Evolutionary conservation across 768 basidiomycete genomes (phyloP).

Genomic region (Termitomyces eurrhizus): DNA sequence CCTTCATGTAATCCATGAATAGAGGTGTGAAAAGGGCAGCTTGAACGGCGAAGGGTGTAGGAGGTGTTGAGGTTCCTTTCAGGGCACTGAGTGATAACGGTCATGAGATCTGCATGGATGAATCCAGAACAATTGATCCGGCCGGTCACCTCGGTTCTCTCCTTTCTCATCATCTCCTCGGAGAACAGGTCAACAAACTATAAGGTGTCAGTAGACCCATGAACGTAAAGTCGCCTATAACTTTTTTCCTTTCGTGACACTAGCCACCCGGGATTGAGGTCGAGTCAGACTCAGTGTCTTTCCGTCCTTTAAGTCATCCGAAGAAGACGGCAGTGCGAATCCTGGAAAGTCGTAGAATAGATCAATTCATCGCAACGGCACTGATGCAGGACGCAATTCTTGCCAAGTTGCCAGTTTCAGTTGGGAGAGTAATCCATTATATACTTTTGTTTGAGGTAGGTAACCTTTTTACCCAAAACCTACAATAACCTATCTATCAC

Average conservation of each 20-base stretch:
- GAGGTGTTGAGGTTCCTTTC: neutral
- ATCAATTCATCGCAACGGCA: neutral
- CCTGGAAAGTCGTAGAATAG: neutral
- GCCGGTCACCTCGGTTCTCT: slow-evolving; percentile 3
- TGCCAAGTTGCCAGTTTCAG: neutral
- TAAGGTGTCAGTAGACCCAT: neutral
- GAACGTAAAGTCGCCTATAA: neutral
- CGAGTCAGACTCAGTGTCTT: neutral
- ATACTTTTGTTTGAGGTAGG: neutral
- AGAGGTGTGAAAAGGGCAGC: neutral
- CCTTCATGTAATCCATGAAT: neutral
- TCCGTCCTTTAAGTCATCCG: neutral
- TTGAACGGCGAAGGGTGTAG: neutral
- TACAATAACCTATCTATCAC: neutral
- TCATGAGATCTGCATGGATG: neutral
- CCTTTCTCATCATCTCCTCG: slow-evolving; percentile 4
- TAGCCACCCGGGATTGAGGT: neutral
- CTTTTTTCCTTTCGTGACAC: neutral
- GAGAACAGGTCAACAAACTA: neutral
- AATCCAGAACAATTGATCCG: neutral
- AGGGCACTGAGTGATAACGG: neutral
- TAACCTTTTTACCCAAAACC: neutral
- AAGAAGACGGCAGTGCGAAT: neutral
- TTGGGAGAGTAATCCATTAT: neutral
- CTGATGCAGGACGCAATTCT: neutral